Base-by-base conservation (phyloP, 1,139 yeast species). In the Scheffersomyces illinoinensis region DNA sequence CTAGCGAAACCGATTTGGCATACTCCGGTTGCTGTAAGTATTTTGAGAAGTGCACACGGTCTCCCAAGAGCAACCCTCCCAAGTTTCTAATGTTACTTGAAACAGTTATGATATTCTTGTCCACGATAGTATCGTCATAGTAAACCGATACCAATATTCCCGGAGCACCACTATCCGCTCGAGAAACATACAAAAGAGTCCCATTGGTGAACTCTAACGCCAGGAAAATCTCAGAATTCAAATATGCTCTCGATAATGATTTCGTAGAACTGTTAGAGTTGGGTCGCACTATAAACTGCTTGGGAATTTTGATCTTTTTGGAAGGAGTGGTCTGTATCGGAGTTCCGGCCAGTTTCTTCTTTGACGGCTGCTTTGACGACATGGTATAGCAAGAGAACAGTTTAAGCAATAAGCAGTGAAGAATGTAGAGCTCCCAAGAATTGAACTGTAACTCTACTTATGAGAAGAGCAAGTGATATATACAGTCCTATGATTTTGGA, bases 41-140 rank as follows among this genome's bases (percentile, higher is more conserved):
- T 64, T 81, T 87, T 8, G 69, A 68, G 0, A 93, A 65, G 23
- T 76, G 76, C 0, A 91, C 75, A 59, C 97, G 75, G 66, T 92
- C 97, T 39, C 98, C 98, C 12, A 90, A 76, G 7, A 90, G 70
- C 4, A 90, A 68, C 10, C 89, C 90, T 1, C 85, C 83, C 21
- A 88, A 75, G 2, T 76, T 70, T 60, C 96, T 75, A 53, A 86
- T 70, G 5, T 77, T 65, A 0, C 74, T 62, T 1, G 92, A 82
- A 1, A 91, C 64, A 53, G 81, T 78, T 1, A 90, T 71, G 4
- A 89, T 86, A 64, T 88, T 85, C n/a, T 71, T 65, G 20, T 84
- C 78, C 10, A 74, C 68, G 12, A 76, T 72, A 4, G 76, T 82
- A 1, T 65, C 67, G 23, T 81, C 82, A 2, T 76, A 67, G 50